These are phyloP conservation scores for Paraphoma sp. DNA, from an alignment of 2,329 filamentous ascomycete genomes.

Conservation along the genomic window DNA sequence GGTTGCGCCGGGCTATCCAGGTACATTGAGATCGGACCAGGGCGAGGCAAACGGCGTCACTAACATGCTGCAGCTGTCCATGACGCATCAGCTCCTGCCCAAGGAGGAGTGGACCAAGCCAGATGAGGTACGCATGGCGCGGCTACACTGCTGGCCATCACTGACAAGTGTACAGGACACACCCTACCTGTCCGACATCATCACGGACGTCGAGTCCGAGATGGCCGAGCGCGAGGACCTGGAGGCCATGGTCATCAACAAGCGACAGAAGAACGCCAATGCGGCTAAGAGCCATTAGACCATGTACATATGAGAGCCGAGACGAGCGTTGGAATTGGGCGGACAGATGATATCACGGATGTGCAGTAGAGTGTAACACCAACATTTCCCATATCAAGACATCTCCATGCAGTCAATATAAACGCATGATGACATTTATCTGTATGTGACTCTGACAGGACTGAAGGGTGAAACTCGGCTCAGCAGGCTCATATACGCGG, in stretches of 20 bases:
- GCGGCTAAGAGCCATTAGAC: slow-evolving; percentile 28
- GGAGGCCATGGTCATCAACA: slow-evolving; percentile 68
- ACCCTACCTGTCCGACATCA: slow-evolving; percentile 71
- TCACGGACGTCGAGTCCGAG: slow-evolving; percentile 73
- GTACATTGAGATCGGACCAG: slow-evolving; percentile 50
- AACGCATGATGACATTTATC: no score
- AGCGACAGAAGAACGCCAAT: slow-evolving; percentile 42
- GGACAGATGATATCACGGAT: slow-evolving; percentile 23
- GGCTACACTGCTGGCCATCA: not conserved
- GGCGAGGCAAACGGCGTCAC: slow-evolving; percentile 1
- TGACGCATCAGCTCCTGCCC: slow-evolving; percentile 70
- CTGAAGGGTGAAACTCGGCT: no score
- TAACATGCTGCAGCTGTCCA: slow-evolving; percentile 62
- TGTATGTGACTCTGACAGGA: no score
- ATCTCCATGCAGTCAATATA: not conserved
- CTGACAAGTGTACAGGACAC: slow-evolving; percentile 60
- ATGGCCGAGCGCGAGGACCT: slow-evolving; percentile 71
- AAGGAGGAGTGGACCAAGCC: slow-evolving; percentile 71
- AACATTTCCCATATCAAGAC: slow-evolving; percentile 4
- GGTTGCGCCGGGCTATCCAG: slow-evolving; percentile 94
- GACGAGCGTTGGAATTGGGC: slow-evolving; percentile 11
- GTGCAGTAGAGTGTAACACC: slow-evolving; percentile 52
- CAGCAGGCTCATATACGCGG: no score
- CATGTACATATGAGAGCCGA: slow-evolving; percentile 26
- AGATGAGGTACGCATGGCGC: slow-evolving; percentile 61